Evolutionary conservation across 345 rosid genomes (phyloP).

Genomic region (Salix purpurea): DNA sequence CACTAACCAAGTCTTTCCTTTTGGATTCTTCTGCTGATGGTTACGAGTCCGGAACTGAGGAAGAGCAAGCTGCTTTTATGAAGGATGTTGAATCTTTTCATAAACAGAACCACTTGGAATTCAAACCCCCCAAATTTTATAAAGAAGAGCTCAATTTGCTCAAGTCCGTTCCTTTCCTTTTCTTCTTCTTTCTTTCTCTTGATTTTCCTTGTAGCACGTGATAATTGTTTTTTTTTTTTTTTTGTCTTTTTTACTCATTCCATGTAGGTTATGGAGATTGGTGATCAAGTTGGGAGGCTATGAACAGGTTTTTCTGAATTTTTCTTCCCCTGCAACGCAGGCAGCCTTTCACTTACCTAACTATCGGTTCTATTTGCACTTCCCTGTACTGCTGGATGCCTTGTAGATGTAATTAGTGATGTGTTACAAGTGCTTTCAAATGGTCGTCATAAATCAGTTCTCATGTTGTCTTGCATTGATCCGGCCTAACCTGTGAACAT

Average conservation of each 20-base stretch:
- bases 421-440: too few species aligned
- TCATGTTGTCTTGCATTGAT: too few species aligned
- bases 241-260: background rate
- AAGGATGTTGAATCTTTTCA: conserved; percentile 25
- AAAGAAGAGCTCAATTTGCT: conserved; percentile 35
- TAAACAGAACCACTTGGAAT: conserved; percentile 23
- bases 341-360: background rate
- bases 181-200: background rate
- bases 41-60: conserved; percentile 31
- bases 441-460: too few species aligned
- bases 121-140: conserved; percentile 31
- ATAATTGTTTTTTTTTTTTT: background rate
- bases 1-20: conserved; percentile 16
- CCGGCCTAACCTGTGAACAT: too few species aligned
- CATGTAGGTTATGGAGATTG: conserved; percentile 27
- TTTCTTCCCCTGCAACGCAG: background rate
- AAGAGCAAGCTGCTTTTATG: conserved; percentile 25
- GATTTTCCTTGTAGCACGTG: background rate
- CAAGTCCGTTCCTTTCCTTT: conserved; percentile 16
- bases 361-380: background rate
- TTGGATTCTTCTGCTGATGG: conserved; percentile 22
- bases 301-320: conserved; percentile 22
- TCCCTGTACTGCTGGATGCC: background rate
- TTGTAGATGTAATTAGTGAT: background rate
- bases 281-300: conserved; percentile 34